These are phyloP conservation scores for Arthromyces matolae DNA, from an alignment of 768 basidiomycete species.

Conservation along the genomic window DNA sequence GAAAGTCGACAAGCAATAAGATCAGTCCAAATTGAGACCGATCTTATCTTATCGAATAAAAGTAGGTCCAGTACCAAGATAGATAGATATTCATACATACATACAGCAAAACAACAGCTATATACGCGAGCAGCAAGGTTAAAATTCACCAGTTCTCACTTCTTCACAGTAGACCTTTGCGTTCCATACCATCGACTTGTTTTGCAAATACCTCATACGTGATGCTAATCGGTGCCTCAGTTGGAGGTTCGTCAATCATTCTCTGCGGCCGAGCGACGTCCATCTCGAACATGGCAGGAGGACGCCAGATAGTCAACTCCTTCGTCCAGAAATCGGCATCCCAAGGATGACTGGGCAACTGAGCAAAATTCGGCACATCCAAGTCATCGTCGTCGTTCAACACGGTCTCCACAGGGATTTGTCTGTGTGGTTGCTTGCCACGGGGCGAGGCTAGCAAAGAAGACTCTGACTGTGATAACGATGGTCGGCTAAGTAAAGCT, in stretches of 20 bases:
- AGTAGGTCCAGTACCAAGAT: too few relatives aligned
- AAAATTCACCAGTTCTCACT: neutral
- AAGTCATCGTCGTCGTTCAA: constrained; percentile 10
- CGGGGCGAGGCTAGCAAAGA: constrained; percentile 9
- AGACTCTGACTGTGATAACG: constrained; percentile 1
- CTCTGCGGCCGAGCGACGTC: constrained; percentile 18
- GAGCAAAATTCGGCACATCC: constrained; percentile 15
- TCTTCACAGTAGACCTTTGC: constrained; percentile 5
- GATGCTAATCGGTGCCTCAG: constrained; percentile 17
- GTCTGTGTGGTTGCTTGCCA: constrained; percentile 13
- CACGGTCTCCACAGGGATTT: constrained; percentile 7
- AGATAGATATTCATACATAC: neutral
- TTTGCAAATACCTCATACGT: constrained; percentile 19
- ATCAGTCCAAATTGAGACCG: constrained; percentile 1
- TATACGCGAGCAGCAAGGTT: neutral
- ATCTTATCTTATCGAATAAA: constrained; percentile 8
- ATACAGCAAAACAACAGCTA: neutral
- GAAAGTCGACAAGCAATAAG: neutral
- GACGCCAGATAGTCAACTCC: constrained; percentile 15
- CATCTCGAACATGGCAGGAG: constrained; percentile 12
- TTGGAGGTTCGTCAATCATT: constrained; percentile 6
- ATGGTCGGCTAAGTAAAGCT: neutral
- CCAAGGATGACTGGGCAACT: constrained; percentile 9
- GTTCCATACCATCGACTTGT: constrained; percentile 12
- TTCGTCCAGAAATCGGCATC: constrained; percentile 1